Conservation (phyloP, 176 grass and related monocot species). For the Lolium rigidum region DNA sequence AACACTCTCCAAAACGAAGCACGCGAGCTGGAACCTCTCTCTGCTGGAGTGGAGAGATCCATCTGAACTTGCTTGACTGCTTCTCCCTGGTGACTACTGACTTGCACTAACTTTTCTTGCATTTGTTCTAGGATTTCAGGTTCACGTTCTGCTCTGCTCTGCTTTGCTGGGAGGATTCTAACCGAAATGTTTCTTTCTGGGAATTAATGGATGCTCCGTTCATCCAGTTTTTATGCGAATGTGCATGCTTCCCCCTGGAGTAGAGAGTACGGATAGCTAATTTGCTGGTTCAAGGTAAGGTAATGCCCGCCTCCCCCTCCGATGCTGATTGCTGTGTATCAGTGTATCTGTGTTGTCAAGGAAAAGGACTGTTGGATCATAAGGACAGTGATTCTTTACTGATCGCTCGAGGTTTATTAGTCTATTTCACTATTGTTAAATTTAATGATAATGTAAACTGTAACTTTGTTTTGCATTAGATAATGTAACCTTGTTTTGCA, state of each 20-base stretch:
- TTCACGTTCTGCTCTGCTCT: too few species aligned
- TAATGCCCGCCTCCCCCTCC: neutral
- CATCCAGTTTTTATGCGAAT: neutral
- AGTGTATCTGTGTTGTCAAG: too few species aligned
- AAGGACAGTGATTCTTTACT: too few species aligned
- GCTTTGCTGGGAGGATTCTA: neutral
- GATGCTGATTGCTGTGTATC: neutral
- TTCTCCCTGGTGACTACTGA: neutral
- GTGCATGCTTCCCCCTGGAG: neutral
- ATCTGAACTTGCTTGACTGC: neutral
- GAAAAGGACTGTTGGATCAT: too few species aligned
- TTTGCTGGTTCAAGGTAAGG: neutral
- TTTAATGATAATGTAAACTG: too few species aligned
- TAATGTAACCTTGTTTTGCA: too few species aligned
- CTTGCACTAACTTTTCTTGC: neutral
- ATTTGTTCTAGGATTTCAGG: neutral
- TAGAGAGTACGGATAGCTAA: neutral
- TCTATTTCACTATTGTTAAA: too few species aligned
- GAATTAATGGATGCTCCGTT: neutral
- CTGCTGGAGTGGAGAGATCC: neutral
- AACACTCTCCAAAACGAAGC: neutral
- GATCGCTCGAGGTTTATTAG: too few species aligned
- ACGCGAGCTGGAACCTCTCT: neutral
- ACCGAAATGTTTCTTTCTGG: neutral
- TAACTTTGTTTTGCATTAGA: too few species aligned